These are phyloP conservation scores for Cucurbita argyrosperma DNA, from an alignment of 306 rosid species.

Conservation along the genomic window DNA sequence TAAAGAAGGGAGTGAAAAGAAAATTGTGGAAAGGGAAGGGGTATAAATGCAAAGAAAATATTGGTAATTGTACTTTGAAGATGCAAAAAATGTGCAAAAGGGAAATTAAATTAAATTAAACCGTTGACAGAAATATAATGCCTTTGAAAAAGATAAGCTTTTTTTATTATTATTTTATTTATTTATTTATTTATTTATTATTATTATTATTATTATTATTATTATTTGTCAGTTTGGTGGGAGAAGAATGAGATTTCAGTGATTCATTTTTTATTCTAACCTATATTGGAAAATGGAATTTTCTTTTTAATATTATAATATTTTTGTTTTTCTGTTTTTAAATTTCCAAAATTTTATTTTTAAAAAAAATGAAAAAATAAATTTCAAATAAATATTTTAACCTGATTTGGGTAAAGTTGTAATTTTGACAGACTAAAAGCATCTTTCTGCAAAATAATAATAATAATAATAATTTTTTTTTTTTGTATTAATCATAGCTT, in stretches of 20 bases:
- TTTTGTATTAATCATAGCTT: conserved; percentile 58
- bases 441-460: conserved; percentile 8
- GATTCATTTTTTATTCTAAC: conserved; percentile 25
- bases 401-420: neutral
- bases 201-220: too few relatives aligned
- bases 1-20: conserved; percentile 26
- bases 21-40: conserved; percentile 18
- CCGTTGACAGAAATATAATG: conserved; percentile 28
- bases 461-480: neutral
- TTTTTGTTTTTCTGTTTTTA: too few relatives aligned
- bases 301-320: neutral
- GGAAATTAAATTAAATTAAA: conserved; percentile 15
- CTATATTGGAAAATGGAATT: conserved; percentile 11
- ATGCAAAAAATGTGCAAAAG: conserved; percentile 10
- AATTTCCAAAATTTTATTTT: neutral
- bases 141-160: conserved; percentile 43
- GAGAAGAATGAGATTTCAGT: conserved; percentile 49
- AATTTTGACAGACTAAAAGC: neutral
- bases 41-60: conserved; percentile 19
- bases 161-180: neutral
- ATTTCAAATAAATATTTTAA: neutral
- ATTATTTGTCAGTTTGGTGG: conserved; percentile 49
- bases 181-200: too few relatives aligned
- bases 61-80: conserved; percentile 37
- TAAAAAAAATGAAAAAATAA: too few relatives aligned